These are phyloP conservation scores for Phaffomyces thermotolerans DNA, from an alignment of 805 yeast genomes.

Conservation along the genomic window DNA sequence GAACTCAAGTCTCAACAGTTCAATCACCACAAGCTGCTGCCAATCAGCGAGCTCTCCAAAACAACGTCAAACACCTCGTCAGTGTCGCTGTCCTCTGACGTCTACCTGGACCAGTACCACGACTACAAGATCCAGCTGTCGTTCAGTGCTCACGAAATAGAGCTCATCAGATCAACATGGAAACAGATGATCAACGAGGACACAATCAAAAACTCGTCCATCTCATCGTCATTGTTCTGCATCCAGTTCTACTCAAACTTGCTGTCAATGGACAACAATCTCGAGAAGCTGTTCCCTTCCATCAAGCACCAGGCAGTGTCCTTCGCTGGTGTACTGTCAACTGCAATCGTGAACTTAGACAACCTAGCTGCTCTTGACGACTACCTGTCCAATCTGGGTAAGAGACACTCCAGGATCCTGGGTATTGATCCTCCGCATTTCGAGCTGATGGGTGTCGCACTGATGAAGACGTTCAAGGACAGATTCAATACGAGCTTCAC, in stretches of 20 bases:
- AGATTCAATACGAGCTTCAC: constrained; percentile 48
- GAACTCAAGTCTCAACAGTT: no score
- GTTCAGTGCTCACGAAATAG: constrained; percentile 26
- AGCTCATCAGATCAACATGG: constrained; percentile 33
- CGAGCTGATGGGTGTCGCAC: constrained; percentile 67
- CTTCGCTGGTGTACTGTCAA: constrained; percentile 69
- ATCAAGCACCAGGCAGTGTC: constrained; percentile 73
- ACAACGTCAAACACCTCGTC: not conserved
- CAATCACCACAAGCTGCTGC: no score
- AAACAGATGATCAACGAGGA: constrained; percentile 31
- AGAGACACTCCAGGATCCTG: constrained; percentile 66
- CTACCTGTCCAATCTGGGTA: constrained; percentile 57
- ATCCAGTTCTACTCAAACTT: constrained; percentile 70
- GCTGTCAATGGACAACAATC: constrained; percentile 48
- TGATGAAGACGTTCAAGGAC: constrained; percentile 60
- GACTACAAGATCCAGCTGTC: constrained; percentile 24
- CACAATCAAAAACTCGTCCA: constrained; percentile 25
- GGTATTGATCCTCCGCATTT: constrained; percentile 65
- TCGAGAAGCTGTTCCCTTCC: constrained; percentile 65
- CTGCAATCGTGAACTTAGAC: constrained; percentile 60
- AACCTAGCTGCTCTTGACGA: constrained; percentile 50
- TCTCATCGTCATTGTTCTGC: constrained; percentile 58
- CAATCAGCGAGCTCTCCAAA: no score
- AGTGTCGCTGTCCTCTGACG: constrained; percentile 13
- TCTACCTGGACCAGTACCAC: constrained; percentile 13